These are phyloP conservation scores for Suhomyces sp. DNA, from an alignment of 805 yeast genomes.

Conservation along the genomic window DNA sequence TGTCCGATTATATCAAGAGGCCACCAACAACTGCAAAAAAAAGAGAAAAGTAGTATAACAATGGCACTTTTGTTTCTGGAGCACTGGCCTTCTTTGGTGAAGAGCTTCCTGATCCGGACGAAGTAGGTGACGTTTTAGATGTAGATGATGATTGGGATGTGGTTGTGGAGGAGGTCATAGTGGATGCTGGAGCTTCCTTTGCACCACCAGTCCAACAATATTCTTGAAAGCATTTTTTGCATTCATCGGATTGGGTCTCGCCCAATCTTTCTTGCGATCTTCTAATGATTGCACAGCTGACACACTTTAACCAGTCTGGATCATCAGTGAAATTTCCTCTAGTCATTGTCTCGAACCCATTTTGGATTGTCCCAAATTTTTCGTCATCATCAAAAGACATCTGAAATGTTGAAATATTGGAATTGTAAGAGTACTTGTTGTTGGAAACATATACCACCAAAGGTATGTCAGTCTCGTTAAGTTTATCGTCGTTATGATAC, in stretches of 20 bases:
- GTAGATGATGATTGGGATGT: constrained; percentile 2
- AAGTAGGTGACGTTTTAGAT: background rate
- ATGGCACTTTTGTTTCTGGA: background rate
- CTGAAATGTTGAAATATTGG: constrained; percentile 24
- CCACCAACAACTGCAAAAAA: constrained; percentile 3
- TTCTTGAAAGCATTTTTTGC: constrained; percentile 18
- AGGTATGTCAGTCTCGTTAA: constrained; percentile 28
- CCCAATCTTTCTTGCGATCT: constrained; percentile 24
- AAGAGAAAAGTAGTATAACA: background rate
- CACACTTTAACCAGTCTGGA: constrained; percentile 21
- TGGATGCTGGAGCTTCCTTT: constrained; percentile 12
- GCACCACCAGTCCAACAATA: constrained; percentile 24
- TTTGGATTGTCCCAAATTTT: constrained; percentile 14
- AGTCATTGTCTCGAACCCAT: constrained; percentile 21
- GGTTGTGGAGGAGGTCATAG: constrained; percentile 6
- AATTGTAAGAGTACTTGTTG: constrained; percentile 14
- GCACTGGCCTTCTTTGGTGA: constrained; percentile 6
- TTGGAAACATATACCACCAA: constrained; percentile 22
- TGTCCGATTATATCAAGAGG: constrained; percentile 1
- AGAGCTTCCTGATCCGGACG: constrained; percentile 3
- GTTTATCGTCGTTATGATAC: constrained; percentile 17
- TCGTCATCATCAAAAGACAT: constrained; percentile 21
- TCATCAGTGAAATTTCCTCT: constrained; percentile 21
- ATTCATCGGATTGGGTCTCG: constrained; percentile 20
- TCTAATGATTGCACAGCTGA: constrained; percentile 27